A percentile compares a stretch with the other conserved stretches of the same genome.
Evolutionary conservation across 169 alveolate species (phyloP).

Genomic region (Plasmodium knowlesi): DNA sequence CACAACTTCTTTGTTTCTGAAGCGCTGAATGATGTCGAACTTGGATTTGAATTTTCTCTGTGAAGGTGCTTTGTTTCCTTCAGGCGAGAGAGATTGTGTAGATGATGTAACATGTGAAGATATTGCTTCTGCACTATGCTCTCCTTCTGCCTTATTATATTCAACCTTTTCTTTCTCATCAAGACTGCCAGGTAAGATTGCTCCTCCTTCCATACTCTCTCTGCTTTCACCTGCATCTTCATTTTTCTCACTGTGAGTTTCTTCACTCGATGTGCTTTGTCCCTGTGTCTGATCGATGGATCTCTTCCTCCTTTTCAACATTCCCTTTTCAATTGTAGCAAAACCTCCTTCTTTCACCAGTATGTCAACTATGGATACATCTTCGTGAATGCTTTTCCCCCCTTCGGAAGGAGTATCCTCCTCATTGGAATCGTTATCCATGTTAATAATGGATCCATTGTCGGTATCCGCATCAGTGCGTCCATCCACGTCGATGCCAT

Average conservation of each 20-base stretch:
- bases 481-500: not conserved
- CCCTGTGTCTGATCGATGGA: not conserved
- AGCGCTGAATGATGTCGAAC: not conserved
- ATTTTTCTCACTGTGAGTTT: not conserved
- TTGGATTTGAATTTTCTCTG: not conserved
- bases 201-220: not conserved
- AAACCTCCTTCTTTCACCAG: not conserved
- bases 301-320: constrained; percentile 1
- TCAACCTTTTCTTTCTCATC: not conserved
- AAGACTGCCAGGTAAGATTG: not conserved
- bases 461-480: not conserved
- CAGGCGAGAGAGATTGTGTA: not conserved
- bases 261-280: not conserved
- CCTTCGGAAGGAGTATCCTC: not conserved
- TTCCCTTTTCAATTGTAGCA: not conserved
- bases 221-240: not conserved
- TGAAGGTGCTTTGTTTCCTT: not conserved
- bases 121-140: not conserved
- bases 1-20: not conserved
- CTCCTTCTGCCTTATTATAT: not conserved
- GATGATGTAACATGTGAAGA: not conserved
- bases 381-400: not conserved
- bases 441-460: not conserved
- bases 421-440: not conserved
- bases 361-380: not conserved